Evolutionary conservation across 805 yeast species (phyloP), one percentile per base, ranked within the genome.

Genomic region (Ogataea populi-albae): DNA sequence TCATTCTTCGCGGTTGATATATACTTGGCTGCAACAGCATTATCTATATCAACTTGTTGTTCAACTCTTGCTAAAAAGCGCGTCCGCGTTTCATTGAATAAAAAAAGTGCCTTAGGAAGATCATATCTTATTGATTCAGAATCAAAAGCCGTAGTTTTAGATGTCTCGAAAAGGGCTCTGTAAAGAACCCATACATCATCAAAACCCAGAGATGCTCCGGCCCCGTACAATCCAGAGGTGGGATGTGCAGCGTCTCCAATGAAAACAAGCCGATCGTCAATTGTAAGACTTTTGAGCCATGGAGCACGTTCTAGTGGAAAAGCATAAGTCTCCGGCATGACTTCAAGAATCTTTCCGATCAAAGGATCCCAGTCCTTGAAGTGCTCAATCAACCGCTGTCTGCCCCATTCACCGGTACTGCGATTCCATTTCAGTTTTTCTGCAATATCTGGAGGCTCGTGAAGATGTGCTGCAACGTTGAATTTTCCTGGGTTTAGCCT

Each of bases 1-100:
- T 38, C 42, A 17, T 24, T 21, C n/a, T 29, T 23, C 6, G 42
- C 42, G 10, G 35, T 34, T 6, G 33, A 32, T 16, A 38, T 16
- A 30, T 34, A 33, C 34, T 38, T 33, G 10, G 18, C 14, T 5
- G 30, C 38, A 21, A 38, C 23, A 6, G 10, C 35, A 21, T 26
- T 25, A 22, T 38, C 42, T 8, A 38, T 38, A 10, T 38, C 42
- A 26, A 38, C 30, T 25, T 38, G 42, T 15, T 30, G 26, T 20
- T 34, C 34, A 5, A 38, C 38, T 10, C 42, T 30, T 14, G 29
- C 26, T 17, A 38, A 17, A 15, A 38, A 38, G 12, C 38, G 42
- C 15, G 32, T 23, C 12, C 42, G 11, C 15, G 42, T 38, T 26
- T 38, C 38, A 18, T 34, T 30, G 30, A 19, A 34, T 3, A 38